Percentiles rank a stretch among this genome's conserved stretches.
Conservation (phyloP, 805 yeast species). For the Candida andamanensis region DNA sequence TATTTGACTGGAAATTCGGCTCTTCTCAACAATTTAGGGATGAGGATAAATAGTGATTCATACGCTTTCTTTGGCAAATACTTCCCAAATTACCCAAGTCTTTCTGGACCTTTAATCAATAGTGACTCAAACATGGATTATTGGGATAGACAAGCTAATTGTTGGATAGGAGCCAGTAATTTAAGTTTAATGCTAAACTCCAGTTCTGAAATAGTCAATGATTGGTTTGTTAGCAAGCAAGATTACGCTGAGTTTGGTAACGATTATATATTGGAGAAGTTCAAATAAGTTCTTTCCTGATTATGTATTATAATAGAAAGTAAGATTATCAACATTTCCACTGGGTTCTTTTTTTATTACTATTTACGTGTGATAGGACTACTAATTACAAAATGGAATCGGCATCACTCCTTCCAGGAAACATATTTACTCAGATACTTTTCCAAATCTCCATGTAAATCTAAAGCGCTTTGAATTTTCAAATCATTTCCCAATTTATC, state of each 20-base stretch:
- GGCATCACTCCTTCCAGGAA: constrained; percentile 28
- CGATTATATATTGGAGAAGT: constrained; percentile 32
- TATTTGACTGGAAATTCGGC: constrained; percentile 61
- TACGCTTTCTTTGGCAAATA: constrained; percentile 36
- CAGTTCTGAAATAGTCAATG: constrained; percentile 31
- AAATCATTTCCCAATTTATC: constrained; percentile 55
- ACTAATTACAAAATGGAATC: neutral
- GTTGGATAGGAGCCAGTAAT: constrained; percentile 73
- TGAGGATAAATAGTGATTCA: constrained; percentile 52
- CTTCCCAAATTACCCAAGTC: constrained; percentile 41
- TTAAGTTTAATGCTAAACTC: constrained; percentile 59
- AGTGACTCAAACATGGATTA: constrained; percentile 24
- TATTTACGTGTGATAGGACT: constrained; percentile 1
- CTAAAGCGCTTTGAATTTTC: constrained; percentile 57
- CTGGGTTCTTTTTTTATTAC: neutral
- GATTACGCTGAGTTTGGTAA: constrained; percentile 65
- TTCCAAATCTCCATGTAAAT: constrained; percentile 46
- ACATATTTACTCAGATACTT: constrained; percentile 39
- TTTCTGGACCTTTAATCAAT: constrained; percentile 17
- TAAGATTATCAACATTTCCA: constrained; percentile 1
- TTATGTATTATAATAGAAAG: constrained; percentile 3
- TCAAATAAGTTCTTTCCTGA: constrained; percentile 16
- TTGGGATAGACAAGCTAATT: constrained; percentile 53
- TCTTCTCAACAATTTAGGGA: constrained; percentile 50
- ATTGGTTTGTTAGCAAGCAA: constrained; percentile 54